Conservation (phyloP, 2,329 filamentous ascomycete genomes). For the Ophiostoma populinum region DNA sequence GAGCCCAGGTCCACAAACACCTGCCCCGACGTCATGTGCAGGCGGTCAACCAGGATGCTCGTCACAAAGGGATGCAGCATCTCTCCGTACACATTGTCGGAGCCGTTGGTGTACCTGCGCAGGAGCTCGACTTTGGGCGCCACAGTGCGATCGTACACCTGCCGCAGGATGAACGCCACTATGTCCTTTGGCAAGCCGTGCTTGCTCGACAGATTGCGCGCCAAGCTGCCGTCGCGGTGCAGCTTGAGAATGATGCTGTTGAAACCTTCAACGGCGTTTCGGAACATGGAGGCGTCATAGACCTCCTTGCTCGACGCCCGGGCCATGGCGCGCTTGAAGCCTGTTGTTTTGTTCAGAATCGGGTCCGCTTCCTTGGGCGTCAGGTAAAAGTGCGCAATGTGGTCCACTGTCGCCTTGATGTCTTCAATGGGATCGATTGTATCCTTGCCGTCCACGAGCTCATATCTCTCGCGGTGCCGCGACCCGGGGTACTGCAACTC, state of each 20-base stretch:
- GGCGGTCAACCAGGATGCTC: slow-evolving; percentile 60
- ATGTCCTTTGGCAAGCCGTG: slow-evolving; percentile 54
- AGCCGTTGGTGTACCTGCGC: slow-evolving; percentile 72
- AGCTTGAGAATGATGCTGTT: slow-evolving; percentile 52
- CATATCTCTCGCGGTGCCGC: slow-evolving; percentile 29
- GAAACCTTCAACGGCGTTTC: slow-evolving; percentile 55
- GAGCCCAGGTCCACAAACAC: slow-evolving; percentile 92
- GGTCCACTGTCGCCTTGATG: slow-evolving; percentile 51
- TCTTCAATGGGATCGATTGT: slow-evolving; percentile 62
- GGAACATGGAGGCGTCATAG: slow-evolving; percentile 49
- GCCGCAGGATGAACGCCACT: slow-evolving; percentile 64
- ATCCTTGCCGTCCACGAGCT: slow-evolving; percentile 63
- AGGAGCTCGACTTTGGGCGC: slow-evolving; percentile 75
- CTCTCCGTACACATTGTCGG: slow-evolving; percentile 90
- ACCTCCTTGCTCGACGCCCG: slow-evolving; percentile 53
- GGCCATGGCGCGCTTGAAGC: slow-evolving; percentile 61
- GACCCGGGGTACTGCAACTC: slow-evolving; percentile 70
- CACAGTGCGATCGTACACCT: slow-evolving; percentile 85
- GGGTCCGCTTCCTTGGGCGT: slow-evolving; percentile 48
- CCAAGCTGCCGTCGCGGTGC: slow-evolving; percentile 53
- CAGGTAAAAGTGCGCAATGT: slow-evolving; percentile 61
- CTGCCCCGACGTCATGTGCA: slow-evolving; percentile 61
- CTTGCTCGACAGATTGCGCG: slow-evolving; percentile 50
- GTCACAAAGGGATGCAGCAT: slow-evolving; percentile 71
- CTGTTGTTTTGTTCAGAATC: slow-evolving; percentile 55